A percentile compares a stretch with the other conserved stretches of the same genome.
phyloP scores from a whole-genome alignment of 257 asterid species.

The Scutellaria minor region DNA sequence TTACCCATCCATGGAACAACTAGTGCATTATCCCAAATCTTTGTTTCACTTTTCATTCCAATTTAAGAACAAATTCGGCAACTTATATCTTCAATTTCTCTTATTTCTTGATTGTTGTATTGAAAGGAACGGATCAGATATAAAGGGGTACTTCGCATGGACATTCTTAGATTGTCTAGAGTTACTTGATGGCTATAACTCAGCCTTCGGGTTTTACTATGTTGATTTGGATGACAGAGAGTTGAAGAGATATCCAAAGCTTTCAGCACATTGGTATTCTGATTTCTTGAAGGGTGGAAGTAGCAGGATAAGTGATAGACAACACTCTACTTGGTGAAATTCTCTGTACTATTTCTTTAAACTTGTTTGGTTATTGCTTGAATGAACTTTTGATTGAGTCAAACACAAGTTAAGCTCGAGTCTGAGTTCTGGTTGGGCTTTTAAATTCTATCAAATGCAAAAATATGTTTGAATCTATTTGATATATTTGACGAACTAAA shows the following conservation, averaged over 20 bases:
- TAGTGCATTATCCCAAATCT: no score
- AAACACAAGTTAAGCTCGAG: no score
- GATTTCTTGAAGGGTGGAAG: conserved; percentile 39
- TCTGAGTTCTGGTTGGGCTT: no score
- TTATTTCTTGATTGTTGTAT: not conserved
- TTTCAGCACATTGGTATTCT: conserved; percentile 44
- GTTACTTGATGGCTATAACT: conserved; percentile 41
- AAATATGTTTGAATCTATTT: no score
- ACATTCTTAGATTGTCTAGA: conserved; percentile 51
- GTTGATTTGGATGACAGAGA: conserved; percentile 52
- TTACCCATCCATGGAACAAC: not conserved
- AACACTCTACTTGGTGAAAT: not conserved
- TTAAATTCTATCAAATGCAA: no score
- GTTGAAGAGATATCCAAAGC: conserved; percentile 48
- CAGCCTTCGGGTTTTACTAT: conserved; percentile 46
- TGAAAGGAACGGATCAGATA: conserved; percentile 49
- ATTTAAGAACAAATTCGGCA: not conserved
- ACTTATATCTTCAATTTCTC: not conserved
- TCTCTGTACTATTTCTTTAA: no score
- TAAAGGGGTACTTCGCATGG: conserved; percentile 48
- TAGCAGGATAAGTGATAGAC: not conserved
- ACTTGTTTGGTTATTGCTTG: no score
- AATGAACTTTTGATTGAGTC: no score
- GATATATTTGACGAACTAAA: no score
- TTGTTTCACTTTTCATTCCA: not conserved